Conservation (phyloP, 2,329 filamentous ascomycete species). For the Leptographium radiaticola region DNA sequence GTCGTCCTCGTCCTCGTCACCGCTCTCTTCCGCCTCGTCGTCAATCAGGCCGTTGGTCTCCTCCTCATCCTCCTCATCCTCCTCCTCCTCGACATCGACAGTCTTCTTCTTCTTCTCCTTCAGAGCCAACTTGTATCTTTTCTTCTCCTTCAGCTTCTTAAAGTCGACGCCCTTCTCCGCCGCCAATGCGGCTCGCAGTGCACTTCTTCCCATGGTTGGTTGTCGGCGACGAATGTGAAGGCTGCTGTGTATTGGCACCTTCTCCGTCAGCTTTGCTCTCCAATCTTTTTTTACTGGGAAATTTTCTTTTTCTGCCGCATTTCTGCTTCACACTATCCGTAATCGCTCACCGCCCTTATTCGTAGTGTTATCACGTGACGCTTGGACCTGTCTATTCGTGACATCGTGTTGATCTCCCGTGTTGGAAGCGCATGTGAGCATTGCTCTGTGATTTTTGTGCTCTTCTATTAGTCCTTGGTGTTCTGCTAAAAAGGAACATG, state of each 20-base stretch:
- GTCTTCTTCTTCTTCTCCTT: constrained; percentile 15
- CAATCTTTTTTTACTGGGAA: constrained; percentile 1
- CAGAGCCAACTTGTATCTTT: constrained; percentile 30
- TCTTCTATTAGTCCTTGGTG: too few relatives aligned
- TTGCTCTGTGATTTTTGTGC: too few relatives aligned
- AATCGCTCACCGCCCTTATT: constrained; percentile 6
- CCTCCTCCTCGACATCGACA: constrained; percentile 23
- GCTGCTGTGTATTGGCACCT: neutral
- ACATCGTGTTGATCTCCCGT: too few relatives aligned
- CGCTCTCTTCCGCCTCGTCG: constrained; percentile 20
- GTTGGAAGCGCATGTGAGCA: too few relatives aligned
- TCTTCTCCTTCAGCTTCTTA: constrained; percentile 36
- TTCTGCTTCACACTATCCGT: neutral
- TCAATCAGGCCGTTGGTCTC: constrained; percentile 13
- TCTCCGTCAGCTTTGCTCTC: neutral
- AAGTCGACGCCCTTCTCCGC: constrained; percentile 42
- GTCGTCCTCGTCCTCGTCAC: constrained; percentile 20
- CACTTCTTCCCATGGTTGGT: constrained; percentile 20
- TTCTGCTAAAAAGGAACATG: too few relatives aligned
- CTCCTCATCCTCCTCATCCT: constrained; percentile 18
- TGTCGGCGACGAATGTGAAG: neutral
- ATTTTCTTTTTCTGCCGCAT: constrained; percentile 10
- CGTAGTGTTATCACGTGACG: neutral
- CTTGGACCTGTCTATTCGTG: neutral
- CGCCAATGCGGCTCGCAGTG: constrained; percentile 39